Base-by-base conservation (phyloP, 257 asterid species). In the Petunia axillaris region DNA sequence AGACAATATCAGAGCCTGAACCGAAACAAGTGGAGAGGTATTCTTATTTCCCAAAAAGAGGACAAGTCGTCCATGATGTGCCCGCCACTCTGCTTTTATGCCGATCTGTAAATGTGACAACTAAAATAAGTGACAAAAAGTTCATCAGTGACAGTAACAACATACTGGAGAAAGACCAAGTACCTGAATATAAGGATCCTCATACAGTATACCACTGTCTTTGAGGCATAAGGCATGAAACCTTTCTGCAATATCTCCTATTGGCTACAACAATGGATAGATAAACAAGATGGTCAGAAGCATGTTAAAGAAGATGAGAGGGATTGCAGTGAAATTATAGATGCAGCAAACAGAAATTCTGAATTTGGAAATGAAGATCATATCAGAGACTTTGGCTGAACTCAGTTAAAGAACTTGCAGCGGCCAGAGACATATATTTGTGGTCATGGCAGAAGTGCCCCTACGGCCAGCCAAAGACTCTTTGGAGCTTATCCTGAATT, bases 61-160 rank as follows among this genome's bases (percentile, higher is more conserved):
- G 84, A 94, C 90, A 76, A 94, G 85, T 79, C 96, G 91, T 81
- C 98, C 98, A 3, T 93, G 97, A 82, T 91, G 96, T 40, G 90
- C 91, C 82, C 95, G 89, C 98, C 98, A 94, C 65, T 94, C 98
- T n/a, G 96, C 97, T 89, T 94, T 94, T 85, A 91, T 91, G 85
- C 98, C 98, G 86, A 94, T 91, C 98, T 94, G 88, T 79, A 78
- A 83, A 75, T 50, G 82, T 54, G 57, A 64, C 65, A 52, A 70
- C 60, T 36, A 73, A 73, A 37, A 60, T 36, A 73, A 35, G 78
- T 1, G 62, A 70, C 73, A 82, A 48, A 6, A 53, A 38, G 50
- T 36, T 9, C 44, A 66, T 63, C 57, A 39, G 35, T 9, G 60
- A 79, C 78, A 38, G 10, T 16, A 55, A 54, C 38, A 37, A 63